phyloP scores from a whole-genome alignment of 768 basidiomycete species.

The Ephemerocybe angulata region DNA sequence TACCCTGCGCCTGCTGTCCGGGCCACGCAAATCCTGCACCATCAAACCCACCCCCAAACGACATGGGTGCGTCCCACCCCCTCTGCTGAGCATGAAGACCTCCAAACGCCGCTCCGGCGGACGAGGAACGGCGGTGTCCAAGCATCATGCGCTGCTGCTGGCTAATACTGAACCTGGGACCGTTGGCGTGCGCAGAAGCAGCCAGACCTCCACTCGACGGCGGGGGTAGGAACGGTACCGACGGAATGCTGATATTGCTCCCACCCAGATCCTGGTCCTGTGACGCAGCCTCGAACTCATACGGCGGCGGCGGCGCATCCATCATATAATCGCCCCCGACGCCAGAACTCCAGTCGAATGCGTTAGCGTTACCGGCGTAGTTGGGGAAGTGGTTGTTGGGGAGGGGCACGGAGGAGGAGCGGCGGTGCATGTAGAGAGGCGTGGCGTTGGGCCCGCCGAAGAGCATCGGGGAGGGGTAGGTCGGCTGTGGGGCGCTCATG shows the following conservation, averaged over 20 bases:
- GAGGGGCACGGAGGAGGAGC: conserved; percentile 63
- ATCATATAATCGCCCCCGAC: neutral
- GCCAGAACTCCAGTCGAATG: neutral
- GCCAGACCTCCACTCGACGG: conserved; percentile 24
- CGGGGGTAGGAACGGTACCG: conserved; percentile 37
- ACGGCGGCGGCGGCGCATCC: neutral
- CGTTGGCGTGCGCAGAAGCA: neutral
- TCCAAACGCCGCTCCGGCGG: conserved; percentile 14
- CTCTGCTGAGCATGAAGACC: conserved; percentile 2
- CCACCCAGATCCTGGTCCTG: neutral
- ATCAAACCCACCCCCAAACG: neutral
- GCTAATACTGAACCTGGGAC: conserved; percentile 2
- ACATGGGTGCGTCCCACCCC: neutral
- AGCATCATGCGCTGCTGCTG: conserved; percentile 13
- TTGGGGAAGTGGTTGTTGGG: conserved; percentile 33
- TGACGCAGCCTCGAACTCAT: neutral
- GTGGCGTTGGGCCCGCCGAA: conserved; percentile 7
- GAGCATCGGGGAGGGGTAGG: conserved; percentile 9
- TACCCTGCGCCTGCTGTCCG: neutral
- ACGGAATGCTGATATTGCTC: conserved; percentile 39
- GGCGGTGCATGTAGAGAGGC: conserved; percentile 39
- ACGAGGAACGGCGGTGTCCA: conserved; percentile 14
- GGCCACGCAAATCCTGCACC: neutral
- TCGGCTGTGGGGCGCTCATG: conserved; percentile 14
- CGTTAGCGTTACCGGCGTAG: too few relatives aligned